Conservation (phyloP, 176 grass and related monocot species). For the Triticum urartu region DNA sequence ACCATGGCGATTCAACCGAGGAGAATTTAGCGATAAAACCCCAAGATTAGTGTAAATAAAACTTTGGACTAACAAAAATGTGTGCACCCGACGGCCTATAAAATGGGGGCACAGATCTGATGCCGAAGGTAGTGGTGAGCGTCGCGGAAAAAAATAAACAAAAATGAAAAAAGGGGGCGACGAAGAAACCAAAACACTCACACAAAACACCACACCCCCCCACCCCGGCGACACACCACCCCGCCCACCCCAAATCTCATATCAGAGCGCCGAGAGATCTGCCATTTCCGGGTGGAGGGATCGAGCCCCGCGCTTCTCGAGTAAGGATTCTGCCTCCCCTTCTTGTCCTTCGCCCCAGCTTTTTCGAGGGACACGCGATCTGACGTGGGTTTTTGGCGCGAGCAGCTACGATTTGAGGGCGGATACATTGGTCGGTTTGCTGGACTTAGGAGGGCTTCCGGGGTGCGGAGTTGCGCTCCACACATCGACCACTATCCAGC, state of each 20-base stretch:
- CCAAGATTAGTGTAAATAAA: neutral
- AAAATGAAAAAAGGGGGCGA: neutral
- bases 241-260: neutral
- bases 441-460: neutral
- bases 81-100: neutral
- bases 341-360: too few species aligned
- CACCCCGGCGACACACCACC: conserved; percentile 6
- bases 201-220: neutral
- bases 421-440: neutral
- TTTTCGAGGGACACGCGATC: conserved; percentile 6
- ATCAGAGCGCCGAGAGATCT: conserved; percentile 11
- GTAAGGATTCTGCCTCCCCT: neutral
- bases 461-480: neutral
- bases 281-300: neutral
- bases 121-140: neutral
- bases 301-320: neutral
- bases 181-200: conserved; percentile 4
- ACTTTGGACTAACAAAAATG: neutral
- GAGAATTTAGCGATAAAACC: neutral
- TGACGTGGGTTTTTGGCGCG: neutral
- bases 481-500: too few species aligned
- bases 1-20: neutral
- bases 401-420: neutral
- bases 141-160: neutral
- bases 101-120: neutral